phyloP scores from a whole-genome alignment of 371 early-diverging fungal genomes.

The Enterospora canceri region DNA sequence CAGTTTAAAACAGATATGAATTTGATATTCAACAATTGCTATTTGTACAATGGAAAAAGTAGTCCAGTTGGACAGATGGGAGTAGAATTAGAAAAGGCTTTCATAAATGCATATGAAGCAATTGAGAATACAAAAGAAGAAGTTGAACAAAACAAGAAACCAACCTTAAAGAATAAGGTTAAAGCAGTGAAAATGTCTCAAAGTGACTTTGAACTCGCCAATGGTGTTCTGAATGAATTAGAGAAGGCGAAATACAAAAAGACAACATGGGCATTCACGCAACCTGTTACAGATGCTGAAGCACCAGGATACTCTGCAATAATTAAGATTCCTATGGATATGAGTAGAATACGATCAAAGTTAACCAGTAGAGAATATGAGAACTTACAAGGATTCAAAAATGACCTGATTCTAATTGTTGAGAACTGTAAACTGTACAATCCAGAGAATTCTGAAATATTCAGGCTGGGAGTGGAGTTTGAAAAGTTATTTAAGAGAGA shows the following conservation, averaged over 20 bases:
- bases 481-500: constrained; percentile 24
- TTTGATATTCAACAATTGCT: constrained; percentile 60
- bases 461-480: constrained; percentile 56
- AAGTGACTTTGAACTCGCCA: constrained; percentile 9
- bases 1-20: constrained; percentile 63
- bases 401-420: constrained; percentile 58
- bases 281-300: constrained; percentile 46
- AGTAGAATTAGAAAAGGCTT: constrained; percentile 40
- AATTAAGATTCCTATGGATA: constrained; percentile 54
- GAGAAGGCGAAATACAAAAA: constrained; percentile 43
- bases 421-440: constrained; percentile 84
- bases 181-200: constrained; percentile 8
- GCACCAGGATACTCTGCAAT: constrained; percentile 52
- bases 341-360: constrained; percentile 43
- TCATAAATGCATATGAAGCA: constrained; percentile 31
- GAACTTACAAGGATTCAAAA: constrained; percentile 37
- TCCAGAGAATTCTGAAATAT: constrained; percentile 69
- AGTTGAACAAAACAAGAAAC: constrained; percentile 25
- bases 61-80: constrained; percentile 49
- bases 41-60: constrained; percentile 50
- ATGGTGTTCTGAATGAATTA: constrained; percentile 45
- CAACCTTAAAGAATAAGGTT: constrained; percentile 4
- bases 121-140: too few species aligned
- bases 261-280: constrained; percentile 54
- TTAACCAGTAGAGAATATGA: constrained; percentile 35